Evolutionary conservation across 108 stramenopile genomes (phyloP).

Genomic region (Nannochloropsis salina): DNA sequence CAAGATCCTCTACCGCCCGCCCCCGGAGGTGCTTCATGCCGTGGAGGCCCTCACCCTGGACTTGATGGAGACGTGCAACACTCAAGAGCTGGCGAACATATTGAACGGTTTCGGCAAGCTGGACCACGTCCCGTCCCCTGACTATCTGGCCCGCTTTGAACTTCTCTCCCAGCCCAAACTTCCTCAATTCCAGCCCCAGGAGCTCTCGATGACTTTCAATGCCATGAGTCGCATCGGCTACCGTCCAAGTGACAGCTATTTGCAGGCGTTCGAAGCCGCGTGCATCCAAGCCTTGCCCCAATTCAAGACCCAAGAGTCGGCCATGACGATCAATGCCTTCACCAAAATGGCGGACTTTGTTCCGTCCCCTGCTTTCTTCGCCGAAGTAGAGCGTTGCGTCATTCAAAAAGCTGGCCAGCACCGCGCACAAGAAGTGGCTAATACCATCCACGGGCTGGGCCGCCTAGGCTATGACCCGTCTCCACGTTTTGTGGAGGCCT

Average conservation of each 20-base stretch:
- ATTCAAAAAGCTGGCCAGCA: slow-evolving; percentile 17
- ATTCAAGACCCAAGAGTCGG: neutral
- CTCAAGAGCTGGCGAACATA: neutral
- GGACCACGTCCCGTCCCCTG: neutral
- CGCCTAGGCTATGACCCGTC: neutral
- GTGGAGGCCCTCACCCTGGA: neutral
- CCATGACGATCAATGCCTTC: neutral
- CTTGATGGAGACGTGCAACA: neutral
- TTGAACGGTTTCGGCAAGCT: slow-evolving; percentile 13
- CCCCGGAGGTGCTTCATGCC: neutral
- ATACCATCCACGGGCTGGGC: neutral
- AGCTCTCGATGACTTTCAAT: neutral
- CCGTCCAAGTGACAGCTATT: neutral
- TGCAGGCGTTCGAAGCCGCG: neutral
- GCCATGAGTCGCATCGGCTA: neutral
- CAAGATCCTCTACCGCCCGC: neutral
- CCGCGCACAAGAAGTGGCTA: slow-evolving; percentile 16
- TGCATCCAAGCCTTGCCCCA: neutral
- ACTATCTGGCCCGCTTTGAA: neutral
- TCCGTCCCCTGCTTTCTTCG: neutral
- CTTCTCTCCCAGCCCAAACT: neutral
- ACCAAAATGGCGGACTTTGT: slow-evolving; percentile 17
- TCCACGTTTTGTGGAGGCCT: neutral
- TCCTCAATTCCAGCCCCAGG: neutral
- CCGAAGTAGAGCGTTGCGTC: neutral